phyloP scores from a whole-genome alignment of 2,329 filamentous ascomycete species.

The Salinomyces thailandicus region DNA sequence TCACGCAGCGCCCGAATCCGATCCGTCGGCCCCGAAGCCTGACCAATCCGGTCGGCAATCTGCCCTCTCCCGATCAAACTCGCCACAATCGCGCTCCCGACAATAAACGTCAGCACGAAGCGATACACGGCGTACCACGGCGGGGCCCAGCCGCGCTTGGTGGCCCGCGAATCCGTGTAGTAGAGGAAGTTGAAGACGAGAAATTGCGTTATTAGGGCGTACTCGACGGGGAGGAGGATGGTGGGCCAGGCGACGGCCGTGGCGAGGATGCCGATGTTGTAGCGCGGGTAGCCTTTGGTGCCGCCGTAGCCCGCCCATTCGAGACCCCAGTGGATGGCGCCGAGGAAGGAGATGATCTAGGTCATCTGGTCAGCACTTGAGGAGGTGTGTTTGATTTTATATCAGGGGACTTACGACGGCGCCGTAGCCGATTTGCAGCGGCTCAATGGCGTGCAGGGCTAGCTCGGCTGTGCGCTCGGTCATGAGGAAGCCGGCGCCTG shows the following conservation, averaged over 20 bases:
- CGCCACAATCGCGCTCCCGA: slow-evolving; percentile 69
- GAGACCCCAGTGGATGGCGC: slow-evolving; percentile 86
- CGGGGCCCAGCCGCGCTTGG: slow-evolving; percentile 66
- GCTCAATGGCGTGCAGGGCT: slow-evolving; percentile 66
- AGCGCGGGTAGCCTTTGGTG: slow-evolving; percentile 64
- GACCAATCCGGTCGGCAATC: slow-evolving; percentile 49
- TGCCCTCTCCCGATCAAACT: slow-evolving; percentile 75
- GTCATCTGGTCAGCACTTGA: not conserved
- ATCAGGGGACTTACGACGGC: slow-evolving; percentile 55
- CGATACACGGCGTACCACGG: slow-evolving; percentile 82
- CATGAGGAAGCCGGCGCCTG: slow-evolving; percentile 55
- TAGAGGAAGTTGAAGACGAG: slow-evolving; percentile 75
- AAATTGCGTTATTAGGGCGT: slow-evolving; percentile 79
- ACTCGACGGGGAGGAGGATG: slow-evolving; percentile 70
- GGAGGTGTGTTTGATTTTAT: slow-evolving; percentile 1
- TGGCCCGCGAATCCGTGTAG: slow-evolving; percentile 68
- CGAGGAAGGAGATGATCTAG: slow-evolving; percentile 83
- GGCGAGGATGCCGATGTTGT: slow-evolving; percentile 70
- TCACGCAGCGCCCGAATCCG: slow-evolving; percentile 40
- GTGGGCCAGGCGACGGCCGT: slow-evolving; percentile 84
- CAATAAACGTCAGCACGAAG: slow-evolving; percentile 83
- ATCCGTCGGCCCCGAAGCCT: slow-evolving; percentile 35
- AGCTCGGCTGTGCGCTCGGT: slow-evolving; percentile 60
- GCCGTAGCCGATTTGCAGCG: slow-evolving; percentile 81
- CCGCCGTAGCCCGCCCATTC: slow-evolving; percentile 65